Percentiles rank a stretch among this genome's conserved stretches.
phyloP scores from a whole-genome alignment of 352 stramenopile species.

The Globisporangium carolinianum region DNA sequence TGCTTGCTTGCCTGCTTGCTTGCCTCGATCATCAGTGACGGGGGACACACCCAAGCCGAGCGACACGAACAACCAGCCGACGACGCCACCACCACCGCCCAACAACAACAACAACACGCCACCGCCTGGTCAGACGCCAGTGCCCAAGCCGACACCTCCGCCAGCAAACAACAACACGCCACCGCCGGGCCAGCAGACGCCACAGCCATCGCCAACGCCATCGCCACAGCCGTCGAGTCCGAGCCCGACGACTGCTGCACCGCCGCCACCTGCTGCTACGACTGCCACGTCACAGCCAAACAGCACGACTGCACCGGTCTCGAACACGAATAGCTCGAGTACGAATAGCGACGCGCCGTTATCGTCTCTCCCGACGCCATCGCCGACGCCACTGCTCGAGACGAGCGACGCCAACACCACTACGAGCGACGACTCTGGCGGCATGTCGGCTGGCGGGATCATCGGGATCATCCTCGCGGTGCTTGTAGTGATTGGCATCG shows the following conservation, averaged over 20 bases:
- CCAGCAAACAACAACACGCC: not conserved
- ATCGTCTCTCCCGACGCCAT: not conserved
- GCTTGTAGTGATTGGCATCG: slow-evolving; percentile 23
- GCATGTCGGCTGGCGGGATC: slow-evolving; percentile 33
- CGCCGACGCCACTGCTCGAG: not conserved
- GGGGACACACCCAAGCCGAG: slow-evolving; percentile 14
- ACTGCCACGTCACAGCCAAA: not conserved
- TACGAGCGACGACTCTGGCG: slow-evolving; percentile 6
- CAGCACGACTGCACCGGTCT: slow-evolving; percentile 1
- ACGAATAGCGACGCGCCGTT: not conserved
- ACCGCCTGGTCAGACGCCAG: slow-evolving; percentile 4
- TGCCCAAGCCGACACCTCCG: not conserved
- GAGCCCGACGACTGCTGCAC: slow-evolving; percentile 1
- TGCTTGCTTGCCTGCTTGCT: not conserved
- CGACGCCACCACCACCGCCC: slow-evolving; percentile 10
- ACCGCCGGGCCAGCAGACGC: not conserved
- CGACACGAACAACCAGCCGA: slow-evolving; percentile 26
- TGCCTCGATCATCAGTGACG: slow-evolving; percentile 3
- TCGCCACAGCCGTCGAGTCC: not conserved
- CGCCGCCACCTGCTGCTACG: slow-evolving; percentile 7
- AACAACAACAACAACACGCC: slow-evolving; percentile 1
- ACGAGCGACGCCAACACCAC: slow-evolving; percentile 3
- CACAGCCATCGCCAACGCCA: not conserved
- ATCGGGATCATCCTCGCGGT: slow-evolving; percentile 39
- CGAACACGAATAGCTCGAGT: not conserved